Evolutionary conservation across 2,329 filamentous ascomycete species (phyloP).

Genomic region (Cladosporium sp.): DNA sequence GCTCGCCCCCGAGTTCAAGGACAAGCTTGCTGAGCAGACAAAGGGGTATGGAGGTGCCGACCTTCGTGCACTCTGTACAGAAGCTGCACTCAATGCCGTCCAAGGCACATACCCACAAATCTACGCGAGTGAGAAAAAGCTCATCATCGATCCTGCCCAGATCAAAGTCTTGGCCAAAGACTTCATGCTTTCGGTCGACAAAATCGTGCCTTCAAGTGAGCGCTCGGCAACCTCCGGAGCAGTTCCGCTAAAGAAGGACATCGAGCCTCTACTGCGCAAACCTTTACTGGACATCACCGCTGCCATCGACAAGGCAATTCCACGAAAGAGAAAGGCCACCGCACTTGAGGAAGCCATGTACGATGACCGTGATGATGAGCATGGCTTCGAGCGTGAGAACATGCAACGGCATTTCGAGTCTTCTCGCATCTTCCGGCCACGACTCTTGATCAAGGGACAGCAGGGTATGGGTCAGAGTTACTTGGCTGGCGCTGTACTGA

Average conservation of each 20-base stretch:
- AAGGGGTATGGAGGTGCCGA: slow-evolving; percentile 98
- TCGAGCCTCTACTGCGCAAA: slow-evolving; percentile 77
- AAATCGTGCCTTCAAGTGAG: slow-evolving; percentile 93
- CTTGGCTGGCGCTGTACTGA: slow-evolving; percentile 77
- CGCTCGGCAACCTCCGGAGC: slow-evolving; percentile 83
- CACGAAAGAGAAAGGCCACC: slow-evolving; percentile 80
- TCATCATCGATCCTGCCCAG: slow-evolving; percentile 79
- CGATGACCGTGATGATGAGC: slow-evolving; percentile 76
- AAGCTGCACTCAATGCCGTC: slow-evolving; percentile 92
- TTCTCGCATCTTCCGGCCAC: slow-evolving; percentile 82
- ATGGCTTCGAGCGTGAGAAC: slow-evolving; percentile 81
- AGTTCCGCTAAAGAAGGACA: slow-evolving; percentile 71
- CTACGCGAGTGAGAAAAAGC: slow-evolving; percentile 84
- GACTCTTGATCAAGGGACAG: slow-evolving; percentile 77
- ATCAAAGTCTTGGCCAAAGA: slow-evolving; percentile 89
- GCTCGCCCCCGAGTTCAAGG: slow-evolving; percentile 75
- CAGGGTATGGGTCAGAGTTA: slow-evolving; percentile 94
- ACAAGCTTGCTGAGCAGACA: slow-evolving; percentile 79
- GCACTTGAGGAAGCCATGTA: slow-evolving; percentile 95
- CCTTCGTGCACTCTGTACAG: slow-evolving; percentile 88
- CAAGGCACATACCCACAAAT: slow-evolving; percentile 96
- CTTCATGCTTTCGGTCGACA: slow-evolving; percentile 96
- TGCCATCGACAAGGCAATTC: slow-evolving; percentile 69
- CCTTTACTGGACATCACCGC: slow-evolving; percentile 70
- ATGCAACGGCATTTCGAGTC: slow-evolving; percentile 73